phyloP scores from a whole-genome alignment of 1,139 yeast genomes.

The Blastobotrys raffinosifermentans region DNA sequence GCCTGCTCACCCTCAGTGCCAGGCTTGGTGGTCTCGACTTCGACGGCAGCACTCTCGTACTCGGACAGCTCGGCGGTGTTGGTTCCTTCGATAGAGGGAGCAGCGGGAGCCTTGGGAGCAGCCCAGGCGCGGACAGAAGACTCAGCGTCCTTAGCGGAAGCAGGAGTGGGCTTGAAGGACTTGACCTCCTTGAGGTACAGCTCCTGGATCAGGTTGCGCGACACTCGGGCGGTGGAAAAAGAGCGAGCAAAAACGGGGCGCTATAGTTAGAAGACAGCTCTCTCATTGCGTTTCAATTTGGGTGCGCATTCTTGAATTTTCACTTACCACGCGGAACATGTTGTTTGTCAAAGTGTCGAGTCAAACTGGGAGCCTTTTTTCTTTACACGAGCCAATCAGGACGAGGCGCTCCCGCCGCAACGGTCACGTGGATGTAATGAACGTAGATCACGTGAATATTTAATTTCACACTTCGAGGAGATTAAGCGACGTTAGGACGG shows the following conservation, averaged over 20 bases:
- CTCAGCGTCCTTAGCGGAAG: constrained; percentile 68
- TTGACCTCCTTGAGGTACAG: constrained; percentile 82
- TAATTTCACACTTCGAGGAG: too few species aligned
- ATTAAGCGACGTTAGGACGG: too few species aligned
- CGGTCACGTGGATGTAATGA: too few species aligned
- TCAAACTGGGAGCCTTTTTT: too few species aligned
- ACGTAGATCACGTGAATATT: too few species aligned
- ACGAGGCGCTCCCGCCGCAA: too few species aligned
- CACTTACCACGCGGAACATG: too few species aligned
- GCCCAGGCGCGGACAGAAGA: constrained; percentile 77
- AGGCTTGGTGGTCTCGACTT: constrained; percentile 48
- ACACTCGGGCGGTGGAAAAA: constrained; percentile 11
- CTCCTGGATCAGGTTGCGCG: constrained; percentile 64
- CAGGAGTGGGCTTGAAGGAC: constrained; percentile 78
- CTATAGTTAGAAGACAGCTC: not conserved
- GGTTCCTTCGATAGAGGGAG: constrained; percentile 69
- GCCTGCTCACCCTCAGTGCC: constrained; percentile 46
- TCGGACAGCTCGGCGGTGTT: constrained; percentile 64
- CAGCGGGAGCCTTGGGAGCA: constrained; percentile 66
- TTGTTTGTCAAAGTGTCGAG: too few species aligned
- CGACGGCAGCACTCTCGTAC: constrained; percentile 73
- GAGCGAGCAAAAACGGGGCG: constrained; percentile 7
- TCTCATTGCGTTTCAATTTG: not conserved
- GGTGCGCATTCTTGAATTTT: not conserved
- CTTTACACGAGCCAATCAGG: too few species aligned